Evolutionary conservation across 2,329 filamentous ascomycete genomes (phyloP).

Genomic region (Magnaporthiopsis rhizophila): DNA sequence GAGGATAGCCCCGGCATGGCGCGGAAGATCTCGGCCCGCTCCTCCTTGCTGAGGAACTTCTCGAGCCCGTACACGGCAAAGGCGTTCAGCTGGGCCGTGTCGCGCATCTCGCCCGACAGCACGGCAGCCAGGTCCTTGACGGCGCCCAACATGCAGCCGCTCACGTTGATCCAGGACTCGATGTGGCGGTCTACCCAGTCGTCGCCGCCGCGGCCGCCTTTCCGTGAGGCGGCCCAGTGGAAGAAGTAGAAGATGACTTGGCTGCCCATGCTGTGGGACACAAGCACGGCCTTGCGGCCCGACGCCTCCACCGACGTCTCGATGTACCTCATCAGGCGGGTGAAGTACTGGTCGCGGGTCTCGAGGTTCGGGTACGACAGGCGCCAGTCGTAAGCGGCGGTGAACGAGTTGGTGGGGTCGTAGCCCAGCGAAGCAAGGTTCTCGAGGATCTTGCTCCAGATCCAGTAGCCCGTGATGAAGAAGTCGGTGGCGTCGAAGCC

Average conservation of each 20-base stretch:
- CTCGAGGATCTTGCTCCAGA: constrained; percentile 98
- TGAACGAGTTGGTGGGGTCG: constrained; percentile 70
- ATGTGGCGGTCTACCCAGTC: constrained; percentile 86
- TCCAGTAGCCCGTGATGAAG: constrained; percentile 89
- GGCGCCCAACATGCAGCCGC: constrained; percentile 93
- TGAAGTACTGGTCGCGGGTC: constrained; percentile 87
- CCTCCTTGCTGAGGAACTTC: constrained; percentile 85
- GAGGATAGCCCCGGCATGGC: constrained; percentile 95
- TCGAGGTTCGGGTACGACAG: constrained; percentile 87
- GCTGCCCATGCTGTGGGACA: constrained; percentile 96
- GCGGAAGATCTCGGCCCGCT: constrained; percentile 87
- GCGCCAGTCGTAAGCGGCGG: constrained; percentile 81
- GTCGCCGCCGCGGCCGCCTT: constrained; percentile 72
- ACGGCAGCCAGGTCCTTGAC: constrained; percentile 86
- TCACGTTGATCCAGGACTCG: constrained; percentile 97
- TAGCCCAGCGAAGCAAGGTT: constrained; percentile 95
- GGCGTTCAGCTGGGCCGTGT: constrained; percentile 91
- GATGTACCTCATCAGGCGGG: constrained; percentile 80
- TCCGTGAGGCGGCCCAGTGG: constrained; percentile 69
- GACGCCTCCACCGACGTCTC: constrained; percentile 71
- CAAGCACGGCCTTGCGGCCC: constrained; percentile 72
- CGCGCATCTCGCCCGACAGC: constrained; percentile 94
- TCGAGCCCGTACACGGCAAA: constrained; percentile 96
- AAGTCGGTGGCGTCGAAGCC: constrained; percentile 98
- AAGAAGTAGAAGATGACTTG: constrained; percentile 82